Conservation (phyloP, 208 protist species). For the Tritrichomonas foetus region DNA sequence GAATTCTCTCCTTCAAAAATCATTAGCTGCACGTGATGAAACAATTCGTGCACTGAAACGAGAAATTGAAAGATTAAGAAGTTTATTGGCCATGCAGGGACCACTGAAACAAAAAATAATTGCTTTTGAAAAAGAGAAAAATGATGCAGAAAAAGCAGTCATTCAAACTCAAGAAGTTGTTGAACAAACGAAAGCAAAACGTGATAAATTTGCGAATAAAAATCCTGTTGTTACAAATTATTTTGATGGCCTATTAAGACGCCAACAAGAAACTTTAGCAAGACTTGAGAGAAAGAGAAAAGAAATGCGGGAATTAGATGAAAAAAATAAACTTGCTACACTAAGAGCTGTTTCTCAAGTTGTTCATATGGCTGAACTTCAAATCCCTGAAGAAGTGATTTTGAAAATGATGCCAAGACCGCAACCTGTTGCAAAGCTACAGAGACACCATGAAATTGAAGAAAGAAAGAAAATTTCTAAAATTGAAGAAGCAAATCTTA, state of each 20-base stretch:
- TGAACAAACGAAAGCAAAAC: not conserved
- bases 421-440: not conserved
- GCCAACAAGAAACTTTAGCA: not conserved
- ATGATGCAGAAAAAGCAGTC: not conserved
- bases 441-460: not conserved
- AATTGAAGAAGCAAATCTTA: not conserved
- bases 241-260: not conserved
- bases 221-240: not conserved
- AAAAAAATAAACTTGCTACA: not conserved
- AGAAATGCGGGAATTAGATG: not conserved
- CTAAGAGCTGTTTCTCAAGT: not conserved
- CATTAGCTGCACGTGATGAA: not conserved
- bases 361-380: not conserved
- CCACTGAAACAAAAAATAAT: not conserved
- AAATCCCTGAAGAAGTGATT: not conserved
- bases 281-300: not conserved
- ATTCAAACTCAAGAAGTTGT: not conserved
- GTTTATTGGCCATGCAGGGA: not conserved
- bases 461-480: not conserved
- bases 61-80: conserved; percentile 1
- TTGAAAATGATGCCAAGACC: not conserved
- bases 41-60: not conserved
- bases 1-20: not conserved
- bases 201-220: not conserved
- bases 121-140: not conserved